Evolutionary conservation across 23 red algal genomes (phyloP), one percentile per base, ranked within the genome.

Genomic region (Gracilaria domingensis): DNA sequence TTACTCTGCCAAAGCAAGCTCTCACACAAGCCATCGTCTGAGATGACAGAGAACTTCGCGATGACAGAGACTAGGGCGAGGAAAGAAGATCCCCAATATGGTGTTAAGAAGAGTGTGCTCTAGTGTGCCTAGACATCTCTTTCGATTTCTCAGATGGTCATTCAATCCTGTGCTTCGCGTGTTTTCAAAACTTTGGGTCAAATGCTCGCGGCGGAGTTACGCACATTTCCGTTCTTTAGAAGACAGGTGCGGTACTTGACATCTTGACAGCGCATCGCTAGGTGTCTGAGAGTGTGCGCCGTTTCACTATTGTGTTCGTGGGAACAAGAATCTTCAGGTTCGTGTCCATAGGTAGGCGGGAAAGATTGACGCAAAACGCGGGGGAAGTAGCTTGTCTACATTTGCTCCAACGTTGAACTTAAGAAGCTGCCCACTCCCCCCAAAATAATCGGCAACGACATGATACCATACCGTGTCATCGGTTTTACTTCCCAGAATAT

Each of bases 391-490:
- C 57, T 67, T 77, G 82, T 99, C 81, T 29, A 99, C 90, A 14
- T 96, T 86, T 0, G 71, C 83, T 4, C 97, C 97, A 35, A 99
- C 94, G 81, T 96, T 99, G 77, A 96, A 99, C 86, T 99, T 96
- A 16, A 99, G 92, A 40, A 99, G 69, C 76, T 92, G 93, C 13
- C 96, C 96, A 24, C 69, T 66, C 36, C 95, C 95, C 12, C 94
- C 94, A 91, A 99, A 99, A 69, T 84, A 99, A 65, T 99, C 97
- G 16, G 90, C 93, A 25, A 99, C 97, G 28, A 99, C n/a, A n/a
- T n/a, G n/a, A n/a, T n/a, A n/a, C n/a, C n/a, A n/a, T n/a, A 99
- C 91, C 0, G 97, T 95, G 59, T 96, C 82, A 73, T 91, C 93
- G 62, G n/a, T n/a, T 99, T 94, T 28, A 99, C 91, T 39, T 65